Evolutionary conservation across 2,329 filamentous ascomycete species (phyloP), one percentile per base, ranked within the genome.

Genomic region (Monosporascus cannonballus): DNA sequence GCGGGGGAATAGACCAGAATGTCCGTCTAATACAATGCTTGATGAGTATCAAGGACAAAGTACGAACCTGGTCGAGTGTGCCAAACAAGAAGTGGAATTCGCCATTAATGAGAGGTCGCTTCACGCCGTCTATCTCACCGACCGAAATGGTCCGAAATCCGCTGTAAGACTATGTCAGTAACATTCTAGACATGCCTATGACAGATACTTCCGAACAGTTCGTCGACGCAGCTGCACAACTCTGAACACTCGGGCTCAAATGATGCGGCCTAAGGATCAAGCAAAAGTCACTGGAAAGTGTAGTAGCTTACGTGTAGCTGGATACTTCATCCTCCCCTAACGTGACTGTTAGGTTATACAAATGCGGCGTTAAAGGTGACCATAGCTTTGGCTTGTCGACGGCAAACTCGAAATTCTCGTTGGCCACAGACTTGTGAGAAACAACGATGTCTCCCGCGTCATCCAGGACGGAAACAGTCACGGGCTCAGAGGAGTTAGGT

Each of bases 41-140:
- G 17, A 41, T 11, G 38, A 41, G 18, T 11, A n/a, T 20, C 17
- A 8, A 11, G 38, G 9, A 46, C 24, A 14, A 27, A 27, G 42
- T 17, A 46, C 42, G 22, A 25, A 46, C 42, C 42, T 89, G 86
- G 53, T 89, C 86, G 0, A 89, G 73, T 0, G 85, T 85, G 3
- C 84, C 85, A 49, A 88, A 85, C 42, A 80, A 74, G 65, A 89
- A 89, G 14, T 82, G 71, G 39, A 86, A 86, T 51, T 87, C 73
- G n/a, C 83, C 84, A 56, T 89, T 90, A 39, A 89, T 68, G 0
- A 87, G 66, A 0, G 84, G 84, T 0, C 85, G 77, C 52, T 79
- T 71, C 2, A 86, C 64, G 0, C 83, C 84, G 18, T 84, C 68
- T 1, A 89, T 71, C 1, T 71, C 67, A 1, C 79, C 84, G 6